These are phyloP conservation scores for Brettanomyces anomalus DNA, from an alignment of 805 yeast genomes.

Conservation along the genomic window DNA sequence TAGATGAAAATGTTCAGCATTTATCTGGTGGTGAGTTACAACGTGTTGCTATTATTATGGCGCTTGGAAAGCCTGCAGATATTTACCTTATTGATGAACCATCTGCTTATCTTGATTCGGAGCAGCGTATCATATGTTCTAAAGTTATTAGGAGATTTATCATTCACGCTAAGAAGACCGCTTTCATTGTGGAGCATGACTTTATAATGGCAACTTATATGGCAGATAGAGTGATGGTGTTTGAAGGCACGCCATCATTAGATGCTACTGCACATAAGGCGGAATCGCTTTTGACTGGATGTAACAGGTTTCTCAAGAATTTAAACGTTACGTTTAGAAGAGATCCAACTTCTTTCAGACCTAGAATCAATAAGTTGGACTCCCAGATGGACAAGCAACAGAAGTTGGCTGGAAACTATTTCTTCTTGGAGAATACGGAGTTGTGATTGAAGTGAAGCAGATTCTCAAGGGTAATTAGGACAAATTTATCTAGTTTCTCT, in stretches of 20 bases:
- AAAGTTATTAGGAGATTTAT: slow-evolving; percentile 96
- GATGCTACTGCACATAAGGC: slow-evolving; percentile 82
- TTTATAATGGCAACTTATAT: slow-evolving; percentile 99
- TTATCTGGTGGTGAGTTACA: slow-evolving; percentile 99
- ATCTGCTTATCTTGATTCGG: slow-evolving; percentile 97
- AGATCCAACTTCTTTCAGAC: slow-evolving; percentile 97
- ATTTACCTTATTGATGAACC: slow-evolving; percentile 98
- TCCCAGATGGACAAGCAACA: slow-evolving; percentile 99
- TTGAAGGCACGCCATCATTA: slow-evolving; percentile 89
- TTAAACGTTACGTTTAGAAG: slow-evolving; percentile 98
- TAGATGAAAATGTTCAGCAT: slow-evolving; percentile 96
- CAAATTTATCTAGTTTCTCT: too few relatives aligned
- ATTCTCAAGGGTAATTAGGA: too few relatives aligned
- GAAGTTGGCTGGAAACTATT: slow-evolving; percentile 84
- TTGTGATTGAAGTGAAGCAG: slow-evolving; percentile 13
- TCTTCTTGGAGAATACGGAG: slow-evolving; percentile 75
- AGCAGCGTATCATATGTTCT: slow-evolving; percentile 98
- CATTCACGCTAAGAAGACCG: slow-evolving; percentile 94
- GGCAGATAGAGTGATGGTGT: slow-evolving; percentile 98
- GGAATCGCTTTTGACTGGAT: slow-evolving; percentile 91
- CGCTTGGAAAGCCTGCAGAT: slow-evolving; percentile 92
- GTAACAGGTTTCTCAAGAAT: slow-evolving; percentile 94
- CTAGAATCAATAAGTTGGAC: slow-evolving; percentile 95
- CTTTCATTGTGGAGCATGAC: slow-evolving; percentile 99
- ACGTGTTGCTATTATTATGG: slow-evolving; percentile 94